A percentile compares a stretch with the other conserved stretches of the same genome.
These are phyloP conservation scores for Ciborinia camelliae DNA, from an alignment of 2,329 filamentous ascomycete species.

Conservation along the genomic window DNA sequence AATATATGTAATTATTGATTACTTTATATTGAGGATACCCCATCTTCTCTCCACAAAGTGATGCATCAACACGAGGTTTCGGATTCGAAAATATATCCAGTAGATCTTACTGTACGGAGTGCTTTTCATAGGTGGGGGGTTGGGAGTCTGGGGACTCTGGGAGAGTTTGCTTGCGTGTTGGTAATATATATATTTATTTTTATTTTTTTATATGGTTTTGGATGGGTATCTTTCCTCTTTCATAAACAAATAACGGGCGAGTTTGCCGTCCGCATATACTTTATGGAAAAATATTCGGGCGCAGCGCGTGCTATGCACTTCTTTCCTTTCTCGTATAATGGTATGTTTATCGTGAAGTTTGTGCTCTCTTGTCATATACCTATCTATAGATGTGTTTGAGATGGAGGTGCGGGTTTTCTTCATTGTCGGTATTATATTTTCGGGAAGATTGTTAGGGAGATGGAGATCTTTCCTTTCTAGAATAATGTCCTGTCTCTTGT, in stretches of 20 bases:
- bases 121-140: neutral
- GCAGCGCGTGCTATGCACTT: neutral
- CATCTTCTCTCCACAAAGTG: conserved; percentile 7
- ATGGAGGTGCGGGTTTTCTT: neutral
- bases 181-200: no score
- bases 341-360: neutral
- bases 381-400: neutral
- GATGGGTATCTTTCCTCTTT: neutral
- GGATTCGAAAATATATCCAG: neutral
- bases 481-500: neutral
- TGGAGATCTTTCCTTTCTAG: neutral
- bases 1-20: conserved; percentile 1
- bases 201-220: neutral
- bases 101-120: neutral
- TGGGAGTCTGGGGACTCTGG: neutral
- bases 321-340: neutral
- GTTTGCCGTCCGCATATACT: neutral
- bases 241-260: no score
- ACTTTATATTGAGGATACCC: conserved; percentile 9
- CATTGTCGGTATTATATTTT: neutral
- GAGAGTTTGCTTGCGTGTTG: neutral
- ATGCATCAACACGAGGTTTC: conserved; percentile 6
- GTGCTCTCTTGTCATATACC: neutral
- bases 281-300: neutral
- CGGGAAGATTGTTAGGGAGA: neutral